phyloP scores from a whole-genome alignment of 2,329 filamentous ascomycete species.

The Monilinia laxa region DNA sequence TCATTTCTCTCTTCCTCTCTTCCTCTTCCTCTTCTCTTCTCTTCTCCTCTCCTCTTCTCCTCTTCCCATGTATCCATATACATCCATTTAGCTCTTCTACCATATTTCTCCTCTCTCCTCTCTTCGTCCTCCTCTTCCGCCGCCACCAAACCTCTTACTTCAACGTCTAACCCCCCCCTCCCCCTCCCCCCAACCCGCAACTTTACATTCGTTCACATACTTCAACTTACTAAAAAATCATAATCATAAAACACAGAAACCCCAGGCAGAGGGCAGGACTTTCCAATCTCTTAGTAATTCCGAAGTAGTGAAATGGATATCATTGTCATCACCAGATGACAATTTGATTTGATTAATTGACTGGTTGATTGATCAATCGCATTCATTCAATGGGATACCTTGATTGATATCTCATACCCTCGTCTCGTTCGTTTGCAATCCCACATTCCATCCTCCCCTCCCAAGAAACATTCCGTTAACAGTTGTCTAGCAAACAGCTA shows the following conservation, averaged over 20 bases:
- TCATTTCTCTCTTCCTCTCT: neutral
- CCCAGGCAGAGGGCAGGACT: constrained; percentile 8
- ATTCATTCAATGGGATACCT: constrained; percentile 36
- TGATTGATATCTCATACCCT: constrained; percentile 31
- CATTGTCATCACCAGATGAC: constrained; percentile 4
- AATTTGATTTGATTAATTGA: constrained; percentile 16
- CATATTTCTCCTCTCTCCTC: neutral
- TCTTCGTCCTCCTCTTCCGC: neutral
- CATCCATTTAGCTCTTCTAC: too few species aligned
- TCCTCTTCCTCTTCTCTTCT: neutral
- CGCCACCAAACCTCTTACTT: neutral
- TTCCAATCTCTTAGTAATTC: constrained; percentile 13
- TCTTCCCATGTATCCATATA: too few species aligned
- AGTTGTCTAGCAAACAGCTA: constrained; percentile 20
- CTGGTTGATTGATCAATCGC: constrained; percentile 2
- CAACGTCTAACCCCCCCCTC: neutral
- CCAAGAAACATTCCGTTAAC: constrained; percentile 19
- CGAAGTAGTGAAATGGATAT: constrained; percentile 15
- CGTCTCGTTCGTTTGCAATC: constrained; percentile 22
- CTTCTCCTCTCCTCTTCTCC: neutral
- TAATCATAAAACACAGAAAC: too few species aligned
- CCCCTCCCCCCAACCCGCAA: neutral
- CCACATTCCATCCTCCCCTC: constrained; percentile 28
- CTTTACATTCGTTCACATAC: constrained; percentile 12
- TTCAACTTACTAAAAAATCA: too few species aligned